These are phyloP conservation scores for Rhizophora mangle DNA, from an alignment of 345 rosid species.

Conservation along the genomic window DNA sequence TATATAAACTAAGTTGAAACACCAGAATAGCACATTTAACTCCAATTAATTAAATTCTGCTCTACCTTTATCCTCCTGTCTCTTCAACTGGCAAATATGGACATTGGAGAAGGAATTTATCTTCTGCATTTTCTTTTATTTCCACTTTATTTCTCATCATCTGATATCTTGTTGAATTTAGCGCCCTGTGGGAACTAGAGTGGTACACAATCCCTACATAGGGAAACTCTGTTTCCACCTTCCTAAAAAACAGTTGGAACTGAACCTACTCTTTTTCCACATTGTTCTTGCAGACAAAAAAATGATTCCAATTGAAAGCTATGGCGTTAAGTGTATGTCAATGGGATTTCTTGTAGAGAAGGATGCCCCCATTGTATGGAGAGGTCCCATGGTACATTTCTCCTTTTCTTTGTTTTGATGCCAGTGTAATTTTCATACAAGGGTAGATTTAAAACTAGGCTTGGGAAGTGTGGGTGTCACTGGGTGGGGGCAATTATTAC, in stretches of 20 bases:
- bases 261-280: background rate
- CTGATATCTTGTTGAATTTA: slow-evolving; percentile 8
- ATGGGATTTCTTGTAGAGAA: slow-evolving; percentile 90
- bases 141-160: background rate
- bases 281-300: slow-evolving; percentile 50
- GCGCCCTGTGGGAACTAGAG: background rate
- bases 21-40: background rate
- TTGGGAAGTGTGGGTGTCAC: too few species aligned
- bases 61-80: background rate
- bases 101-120: background rate
- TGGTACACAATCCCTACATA: background rate
- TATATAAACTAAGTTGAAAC: background rate
- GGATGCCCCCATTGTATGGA: slow-evolving; percentile 91
- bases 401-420: background rate
- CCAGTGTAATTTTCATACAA: background rate
- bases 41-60: background rate
- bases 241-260: slow-evolving; percentile 7
- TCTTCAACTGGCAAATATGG: slow-evolving; percentile 2
- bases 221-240: background rate
- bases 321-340: slow-evolving; percentile 91
- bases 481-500: too few species aligned
- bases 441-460: background rate
- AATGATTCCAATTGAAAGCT: slow-evolving; percentile 83
- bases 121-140: background rate
- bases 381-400: slow-evolving; percentile 79